Conservation (phyloP, 2,329 filamentous ascomycete species). For the Colletotrichum shisoi region DNA sequence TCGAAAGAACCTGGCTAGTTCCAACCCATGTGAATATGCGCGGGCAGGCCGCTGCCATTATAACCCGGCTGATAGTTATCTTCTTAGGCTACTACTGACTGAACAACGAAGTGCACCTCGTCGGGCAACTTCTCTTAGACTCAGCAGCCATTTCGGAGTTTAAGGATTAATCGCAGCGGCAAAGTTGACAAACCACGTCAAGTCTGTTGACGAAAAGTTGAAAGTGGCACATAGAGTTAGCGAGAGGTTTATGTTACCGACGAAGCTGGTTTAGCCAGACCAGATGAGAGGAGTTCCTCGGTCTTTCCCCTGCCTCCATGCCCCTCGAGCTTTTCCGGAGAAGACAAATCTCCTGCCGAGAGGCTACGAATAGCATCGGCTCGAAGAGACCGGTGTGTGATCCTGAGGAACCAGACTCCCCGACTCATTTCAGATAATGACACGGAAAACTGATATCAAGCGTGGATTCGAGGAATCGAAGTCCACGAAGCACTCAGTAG, state of each 20-base stretch:
- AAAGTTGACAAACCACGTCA: neutral
- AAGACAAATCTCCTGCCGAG: neutral
- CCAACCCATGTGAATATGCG: too few species aligned
- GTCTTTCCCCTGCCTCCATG: too few species aligned
- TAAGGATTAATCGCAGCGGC: neutral
- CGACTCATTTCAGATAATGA: neutral
- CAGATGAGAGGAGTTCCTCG: too few species aligned
- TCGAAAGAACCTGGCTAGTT: too few species aligned
- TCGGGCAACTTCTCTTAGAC: too few species aligned
- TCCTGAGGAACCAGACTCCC: neutral
- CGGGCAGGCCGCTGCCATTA: too few species aligned
- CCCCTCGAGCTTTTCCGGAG: neutral
- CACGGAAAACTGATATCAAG: neutral
- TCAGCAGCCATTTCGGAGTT: neutral
- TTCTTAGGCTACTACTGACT: too few species aligned
- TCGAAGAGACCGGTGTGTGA: too few species aligned
- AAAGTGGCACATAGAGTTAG: too few species aligned
- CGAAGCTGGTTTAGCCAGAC: too few species aligned
- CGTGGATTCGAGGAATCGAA: neutral
- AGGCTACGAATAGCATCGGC: neutral
- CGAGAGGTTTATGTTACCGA: neutral
- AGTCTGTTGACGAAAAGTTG: neutral
- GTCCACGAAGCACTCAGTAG: slow-evolving; percentile 4
- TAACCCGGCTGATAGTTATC: too few species aligned
- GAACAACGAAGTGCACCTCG: too few species aligned